Percentiles rank a stretch among this genome's conserved stretches.
phyloP scores from a whole-genome alignment of 208 protist genomes.

The Crithidia mellificae region DNA sequence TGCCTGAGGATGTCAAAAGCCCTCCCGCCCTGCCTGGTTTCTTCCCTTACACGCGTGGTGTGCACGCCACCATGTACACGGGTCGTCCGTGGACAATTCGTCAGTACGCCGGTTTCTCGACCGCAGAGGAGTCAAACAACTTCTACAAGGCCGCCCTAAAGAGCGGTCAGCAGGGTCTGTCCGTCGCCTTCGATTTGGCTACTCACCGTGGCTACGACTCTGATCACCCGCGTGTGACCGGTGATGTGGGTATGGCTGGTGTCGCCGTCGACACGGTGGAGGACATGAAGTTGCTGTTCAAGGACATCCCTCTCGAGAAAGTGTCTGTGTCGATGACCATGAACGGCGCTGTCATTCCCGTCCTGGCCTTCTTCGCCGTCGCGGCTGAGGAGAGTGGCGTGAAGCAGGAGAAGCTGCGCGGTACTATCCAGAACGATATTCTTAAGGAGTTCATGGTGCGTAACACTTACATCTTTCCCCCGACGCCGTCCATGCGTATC shows the following conservation, averaged over 20 bases:
- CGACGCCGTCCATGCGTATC: constrained; percentile 92
- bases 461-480: constrained; percentile 98
- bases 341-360: constrained; percentile 96
- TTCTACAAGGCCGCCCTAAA: constrained; percentile 93
- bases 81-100: constrained; percentile 94
- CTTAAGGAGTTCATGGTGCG: constrained; percentile 98
- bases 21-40: constrained; percentile 62
- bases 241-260: constrained; percentile 97
- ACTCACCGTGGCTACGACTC: constrained; percentile 97
- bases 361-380: constrained; percentile 96
- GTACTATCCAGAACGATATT: constrained; percentile 98
- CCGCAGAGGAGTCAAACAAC: constrained; percentile 95
- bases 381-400: constrained; percentile 94
- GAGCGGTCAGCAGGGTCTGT: constrained; percentile 94
- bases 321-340: constrained; percentile 97
- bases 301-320: constrained; percentile 94
- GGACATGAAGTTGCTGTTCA: constrained; percentile 91
- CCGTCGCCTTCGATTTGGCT: constrained; percentile 96
- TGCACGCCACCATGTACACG: constrained; percentile 96
- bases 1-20: constrained; percentile 31
- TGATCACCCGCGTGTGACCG: constrained; percentile 91
- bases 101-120: constrained; percentile 95
- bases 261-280: constrained; percentile 94
- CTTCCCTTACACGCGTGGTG: constrained; percentile 94
- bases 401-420: constrained; percentile 77